Conservation (phyloP, 805 yeast species). For the Zygosaccharomyces kombuchaensis region DNA sequence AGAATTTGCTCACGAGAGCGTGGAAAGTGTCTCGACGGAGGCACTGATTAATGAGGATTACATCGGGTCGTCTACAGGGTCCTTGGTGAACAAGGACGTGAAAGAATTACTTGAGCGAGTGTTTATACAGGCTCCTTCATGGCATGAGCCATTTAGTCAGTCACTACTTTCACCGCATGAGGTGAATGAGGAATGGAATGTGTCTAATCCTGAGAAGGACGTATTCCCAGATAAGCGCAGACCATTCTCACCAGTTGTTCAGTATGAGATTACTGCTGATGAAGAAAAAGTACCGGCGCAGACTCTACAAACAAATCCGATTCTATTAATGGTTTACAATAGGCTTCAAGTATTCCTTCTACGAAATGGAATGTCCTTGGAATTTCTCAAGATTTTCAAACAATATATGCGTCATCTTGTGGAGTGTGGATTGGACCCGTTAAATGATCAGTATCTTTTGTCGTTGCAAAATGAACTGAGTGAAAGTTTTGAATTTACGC, state of each 20-base stretch:
- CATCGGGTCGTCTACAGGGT: slow-evolving; percentile 18
- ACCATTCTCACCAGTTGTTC: neutral
- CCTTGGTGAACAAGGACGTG: slow-evolving; percentile 16
- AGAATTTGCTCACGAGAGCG: slow-evolving; percentile 3
- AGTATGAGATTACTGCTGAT: neutral
- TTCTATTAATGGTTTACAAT: slow-evolving; percentile 19
- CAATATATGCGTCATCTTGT: slow-evolving; percentile 17
- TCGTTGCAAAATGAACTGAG: slow-evolving; percentile 22
- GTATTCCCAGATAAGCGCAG: too few relatives aligned
- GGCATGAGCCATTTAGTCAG: neutral
- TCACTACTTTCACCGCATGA: neutral
- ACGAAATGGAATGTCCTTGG: slow-evolving; percentile 24
- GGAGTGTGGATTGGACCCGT: slow-evolving; percentile 20
- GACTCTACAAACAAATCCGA: slow-evolving; percentile 8
- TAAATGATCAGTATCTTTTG: slow-evolving; percentile 22
- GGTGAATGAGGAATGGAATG: neutral
- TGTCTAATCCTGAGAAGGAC: neutral
- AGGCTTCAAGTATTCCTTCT: slow-evolving; percentile 26
- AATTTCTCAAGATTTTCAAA: slow-evolving; percentile 26
- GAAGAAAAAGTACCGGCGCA: neutral
- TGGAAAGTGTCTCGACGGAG: slow-evolving; percentile 15
- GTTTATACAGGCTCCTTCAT: neutral
- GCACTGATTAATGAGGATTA: slow-evolving; percentile 14
- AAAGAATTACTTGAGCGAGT: slow-evolving; percentile 13
- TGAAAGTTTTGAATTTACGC: slow-evolving; percentile 16